Conservation (phyloP, 805 yeast species). For the Lachancea fermentati region DNA sequence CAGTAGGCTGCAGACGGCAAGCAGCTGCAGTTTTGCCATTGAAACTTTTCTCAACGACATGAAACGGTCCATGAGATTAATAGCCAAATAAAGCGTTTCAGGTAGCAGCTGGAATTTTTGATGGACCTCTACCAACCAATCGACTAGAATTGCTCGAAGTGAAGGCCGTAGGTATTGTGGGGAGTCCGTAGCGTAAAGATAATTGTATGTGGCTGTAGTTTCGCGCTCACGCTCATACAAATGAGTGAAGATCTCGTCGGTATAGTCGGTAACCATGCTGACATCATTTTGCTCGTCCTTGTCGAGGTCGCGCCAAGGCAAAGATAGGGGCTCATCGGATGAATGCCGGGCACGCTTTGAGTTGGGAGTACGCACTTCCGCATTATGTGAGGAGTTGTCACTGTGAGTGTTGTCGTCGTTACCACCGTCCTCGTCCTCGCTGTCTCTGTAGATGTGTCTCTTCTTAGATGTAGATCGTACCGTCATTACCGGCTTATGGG, state of each 20-base stretch:
- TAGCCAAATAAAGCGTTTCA: constrained; percentile 78
- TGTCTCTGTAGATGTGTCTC: constrained; percentile 20
- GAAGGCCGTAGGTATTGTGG: constrained; percentile 69
- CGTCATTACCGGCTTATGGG: neutral
- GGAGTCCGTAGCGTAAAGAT: constrained; percentile 42
- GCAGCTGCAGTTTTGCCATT: constrained; percentile 72
- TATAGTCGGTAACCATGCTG: constrained; percentile 88
- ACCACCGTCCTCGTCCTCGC: constrained; percentile 11
- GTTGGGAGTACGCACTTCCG: neutral
- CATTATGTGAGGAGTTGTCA: neutral
- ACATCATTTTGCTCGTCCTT: constrained; percentile 67
- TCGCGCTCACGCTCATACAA: constrained; percentile 60
- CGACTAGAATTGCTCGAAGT: constrained; percentile 83
- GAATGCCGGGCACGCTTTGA: neutral
- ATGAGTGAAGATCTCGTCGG: constrained; percentile 75
- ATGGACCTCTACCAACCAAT: constrained; percentile 91
- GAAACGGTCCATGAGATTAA: constrained; percentile 83
- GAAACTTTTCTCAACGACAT: constrained; percentile 69
- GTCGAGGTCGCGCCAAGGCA: constrained; percentile 45
- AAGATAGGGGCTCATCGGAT: neutral
- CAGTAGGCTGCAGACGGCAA: constrained; percentile 80
- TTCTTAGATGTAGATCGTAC: constrained; percentile 10
- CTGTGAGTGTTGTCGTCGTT: constrained; percentile 2
- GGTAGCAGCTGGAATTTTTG: constrained; percentile 75
- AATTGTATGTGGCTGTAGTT: constrained; percentile 67